Evolutionary conservation across 1,139 yeast species (phyloP), one percentile per base, ranked within the genome.

Genomic region (Arxiozyma slooffiae): DNA sequence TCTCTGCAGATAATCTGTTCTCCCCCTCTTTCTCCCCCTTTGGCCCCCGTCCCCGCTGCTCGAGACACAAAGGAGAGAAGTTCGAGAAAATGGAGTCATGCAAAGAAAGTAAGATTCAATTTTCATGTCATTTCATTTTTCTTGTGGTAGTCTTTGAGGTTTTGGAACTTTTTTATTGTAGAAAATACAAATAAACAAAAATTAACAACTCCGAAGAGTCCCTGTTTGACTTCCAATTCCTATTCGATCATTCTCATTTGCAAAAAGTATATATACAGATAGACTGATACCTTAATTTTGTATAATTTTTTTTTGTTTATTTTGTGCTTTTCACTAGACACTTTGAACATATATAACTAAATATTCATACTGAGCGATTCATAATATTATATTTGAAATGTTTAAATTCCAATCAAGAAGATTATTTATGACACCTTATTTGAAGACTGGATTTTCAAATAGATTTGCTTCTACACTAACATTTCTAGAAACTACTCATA

Each of bases 381-480:
- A 4, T 6, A 14, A 30, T 30, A 30, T 30, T 30, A 30, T 11
- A 30, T 11, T 30, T 14, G 6, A 30, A 11, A 30, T 30, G 36
- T 30, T 30, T 30, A 30, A 30, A 30, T 30, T 30, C 4, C 36
- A 30, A 30, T 30, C 36, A 30, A 30, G n/a, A 30, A 30, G n/a
- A 30, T 14, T 30, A 30, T 30, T 11, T 30, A 30, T 14, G 7
- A 30, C 14, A 30, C 36, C 36, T 30, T 30, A 30, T 30, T 30
- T 30, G 36, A 11, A 4, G 7, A 9, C 36, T 30, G 14, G 14
- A 11, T 30, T 30, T 22, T 23, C 22, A 22, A 22, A 34, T 8
- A 50, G 48, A 38, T 43, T 46, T 5, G 48, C 49, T 2, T 79
- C 85, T 41, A 87, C 96, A 0, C 75, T 90, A 60, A 83, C 94